Percentiles rank a stretch among this genome's conserved stretches.
Conservation (phyloP, 768 basidiomycete species). For the Boletus subparvulus region DNA sequence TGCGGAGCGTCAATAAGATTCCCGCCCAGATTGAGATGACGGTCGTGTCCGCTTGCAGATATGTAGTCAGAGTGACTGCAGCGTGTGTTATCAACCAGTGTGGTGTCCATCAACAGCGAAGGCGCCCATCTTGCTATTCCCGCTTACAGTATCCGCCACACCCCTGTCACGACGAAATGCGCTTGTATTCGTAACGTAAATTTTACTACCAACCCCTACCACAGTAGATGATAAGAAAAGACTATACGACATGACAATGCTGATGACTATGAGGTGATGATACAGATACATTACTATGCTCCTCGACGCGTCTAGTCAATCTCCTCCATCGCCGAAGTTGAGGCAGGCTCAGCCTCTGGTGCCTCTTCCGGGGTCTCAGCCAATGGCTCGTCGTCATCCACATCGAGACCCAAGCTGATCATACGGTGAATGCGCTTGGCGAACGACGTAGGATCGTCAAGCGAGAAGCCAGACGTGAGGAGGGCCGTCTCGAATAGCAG, state of each 20-base stretch:
- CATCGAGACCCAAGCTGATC: slow-evolving; percentile 89
- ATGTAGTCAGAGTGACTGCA: slow-evolving; percentile 4
- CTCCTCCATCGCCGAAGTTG: slow-evolving; percentile 94
- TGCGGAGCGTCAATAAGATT: slow-evolving; percentile 22
- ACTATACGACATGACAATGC: slow-evolving; percentile 22
- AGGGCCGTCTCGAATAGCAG: slow-evolving; percentile 96
- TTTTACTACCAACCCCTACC: slow-evolving; percentile 24
- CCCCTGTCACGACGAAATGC: background rate
- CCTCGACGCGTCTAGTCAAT: slow-evolving; percentile 60
- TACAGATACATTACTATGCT: slow-evolving; percentile 27
- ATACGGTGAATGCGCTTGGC: slow-evolving; percentile 96
- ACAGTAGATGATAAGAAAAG: slow-evolving; percentile 22
- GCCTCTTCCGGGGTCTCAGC: slow-evolving; percentile 40
- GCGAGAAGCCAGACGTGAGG: slow-evolving; percentile 91
- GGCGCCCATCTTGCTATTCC: background rate
- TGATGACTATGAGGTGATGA: slow-evolving; percentile 22
- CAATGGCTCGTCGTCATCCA: slow-evolving; percentile 66
- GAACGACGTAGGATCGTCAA: slow-evolving; percentile 93
- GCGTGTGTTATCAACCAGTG: too few relatives aligned
- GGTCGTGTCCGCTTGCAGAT: background rate
- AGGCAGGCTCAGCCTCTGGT: slow-evolving; percentile 57
- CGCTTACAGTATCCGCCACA: background rate
- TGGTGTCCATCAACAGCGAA: background rate
- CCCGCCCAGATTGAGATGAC: background rate
- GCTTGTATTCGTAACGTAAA: slow-evolving; percentile 13